Evolutionary conservation across 768 basidiomycete genomes (phyloP), one percentile per base, ranked within the genome.

Genomic region (Cystofilobasidium bisporidii): DNA sequence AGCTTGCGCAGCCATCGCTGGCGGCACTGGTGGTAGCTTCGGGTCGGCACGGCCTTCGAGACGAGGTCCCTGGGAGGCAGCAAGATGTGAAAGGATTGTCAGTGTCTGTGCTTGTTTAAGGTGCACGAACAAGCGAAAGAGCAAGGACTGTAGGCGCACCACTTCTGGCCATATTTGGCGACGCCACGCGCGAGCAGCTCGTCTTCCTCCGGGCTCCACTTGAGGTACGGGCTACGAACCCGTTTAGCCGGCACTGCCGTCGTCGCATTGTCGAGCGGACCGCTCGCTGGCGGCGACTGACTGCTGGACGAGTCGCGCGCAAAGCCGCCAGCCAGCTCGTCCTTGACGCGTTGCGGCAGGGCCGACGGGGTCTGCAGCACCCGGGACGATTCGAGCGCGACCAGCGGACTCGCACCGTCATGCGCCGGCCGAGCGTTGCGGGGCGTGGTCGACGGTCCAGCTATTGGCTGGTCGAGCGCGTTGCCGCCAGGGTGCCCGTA

Each of bases 11-110:
- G 62, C 69, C 73, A 74, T 17, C 73, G 66, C 59, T 75, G 75
- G 9, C 75, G 71, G 38, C 71, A 71, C 70, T 75, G 71, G 48
- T 75, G 74, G 48, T 74, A 75, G n/a, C 65, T 65, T 60, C 75
- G 67, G 22, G 71, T 73, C 24, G 74, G 73, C 15, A 73, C 65
- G 5, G 60, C 57, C 57, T 69, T 67, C 8, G 74, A 72, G 15
- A 76, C 73, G 33, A 53, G 50, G 40, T 76, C 74, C 75, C 47
- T 48, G n/a, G 22, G 14, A 15, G 41, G 4, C 10, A 8, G 43
- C 17, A 43, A 48, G 3, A n/a, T n/a, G n/a, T 4, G 5, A 24
- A n/a, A 10, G 22, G 3, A 14, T 5, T 6, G 22, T 48, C 47
- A 48, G 47, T 14, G 17, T 12, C 22, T n/a, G n/a, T n/a, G n/a